Percentiles rank a stretch among this genome's conserved stretches.
phyloP scores from a whole-genome alignment of 176 grass and related monocot genomes.

The Poa annua region DNA sequence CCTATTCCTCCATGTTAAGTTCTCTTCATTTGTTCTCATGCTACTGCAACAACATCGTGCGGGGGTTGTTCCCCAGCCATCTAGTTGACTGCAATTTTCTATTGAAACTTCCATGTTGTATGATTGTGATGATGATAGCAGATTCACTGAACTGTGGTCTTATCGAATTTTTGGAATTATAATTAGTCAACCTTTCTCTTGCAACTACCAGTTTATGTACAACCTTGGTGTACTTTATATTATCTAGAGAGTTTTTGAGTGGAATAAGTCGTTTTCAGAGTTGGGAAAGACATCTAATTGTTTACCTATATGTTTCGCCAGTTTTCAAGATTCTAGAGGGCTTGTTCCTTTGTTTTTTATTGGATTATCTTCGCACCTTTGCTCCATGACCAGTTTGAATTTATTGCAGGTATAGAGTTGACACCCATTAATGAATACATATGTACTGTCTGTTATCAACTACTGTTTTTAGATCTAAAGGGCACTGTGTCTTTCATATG shows the following conservation, averaged over 20 bases:
- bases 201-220: not conserved
- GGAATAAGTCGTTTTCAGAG: not conserved
- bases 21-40: not conserved
- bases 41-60: constrained; percentile 6
- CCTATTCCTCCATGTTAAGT: not conserved
- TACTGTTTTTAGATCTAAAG: too few relatives aligned
- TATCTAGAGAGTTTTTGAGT: not conserved
- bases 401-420: not conserved
- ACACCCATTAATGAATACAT: not conserved
- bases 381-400: not conserved
- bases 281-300: not conserved
- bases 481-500: too few relatives aligned
- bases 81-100: not conserved
- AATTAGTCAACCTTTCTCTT: not conserved
- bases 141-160: not conserved
- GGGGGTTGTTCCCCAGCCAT: constrained; percentile 14
- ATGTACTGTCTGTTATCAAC: not conserved
- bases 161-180: not conserved
- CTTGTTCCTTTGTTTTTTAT: not conserved
- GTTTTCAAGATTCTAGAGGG: not conserved
- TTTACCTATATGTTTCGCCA: not conserved
- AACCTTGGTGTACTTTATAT: not conserved
- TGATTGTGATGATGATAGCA: not conserved
- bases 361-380: not conserved
- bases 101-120: constrained; percentile 8